Percentiles rank a stretch among this genome's conserved stretches.
These are phyloP conservation scores for Alternaria novae-zelandiae DNA, from an alignment of 2,329 filamentous ascomycete species.

Conservation along the genomic window DNA sequence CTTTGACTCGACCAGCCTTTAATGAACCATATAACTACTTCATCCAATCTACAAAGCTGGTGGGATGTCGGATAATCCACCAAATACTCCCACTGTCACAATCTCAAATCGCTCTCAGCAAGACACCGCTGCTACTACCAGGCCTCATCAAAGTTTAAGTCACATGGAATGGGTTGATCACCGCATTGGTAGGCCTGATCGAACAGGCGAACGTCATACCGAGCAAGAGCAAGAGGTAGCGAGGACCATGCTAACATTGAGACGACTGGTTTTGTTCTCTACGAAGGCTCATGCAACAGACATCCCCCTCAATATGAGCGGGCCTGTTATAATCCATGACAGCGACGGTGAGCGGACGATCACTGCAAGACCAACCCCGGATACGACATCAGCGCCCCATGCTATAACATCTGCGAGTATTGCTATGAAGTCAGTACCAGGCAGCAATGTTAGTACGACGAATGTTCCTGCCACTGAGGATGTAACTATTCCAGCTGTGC, in stretches of 20 bases:
- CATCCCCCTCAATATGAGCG: neutral
- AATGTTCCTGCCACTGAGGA: neutral
- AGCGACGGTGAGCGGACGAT: neutral
- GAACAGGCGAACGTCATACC: neutral
- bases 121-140: neutral
- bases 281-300: neutral
- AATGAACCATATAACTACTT: neutral
- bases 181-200: neutral
- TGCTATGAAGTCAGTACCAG: too few species aligned
- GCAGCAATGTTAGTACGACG: too few species aligned
- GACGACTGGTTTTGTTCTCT: neutral
- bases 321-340: too few species aligned
- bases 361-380: neutral
- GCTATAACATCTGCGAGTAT: neutral
- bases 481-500: neutral
- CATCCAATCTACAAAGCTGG: neutral
- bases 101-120: neutral
- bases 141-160: neutral
- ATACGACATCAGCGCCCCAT: neutral
- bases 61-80: neutral
- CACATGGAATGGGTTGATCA: neutral
- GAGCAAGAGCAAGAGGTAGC: neutral
- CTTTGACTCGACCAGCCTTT: neutral
- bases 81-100: neutral
- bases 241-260: neutral